Base-by-base conservation (phyloP, 345 rosid species). In the Zanthoxylum bungeanum region DNA sequence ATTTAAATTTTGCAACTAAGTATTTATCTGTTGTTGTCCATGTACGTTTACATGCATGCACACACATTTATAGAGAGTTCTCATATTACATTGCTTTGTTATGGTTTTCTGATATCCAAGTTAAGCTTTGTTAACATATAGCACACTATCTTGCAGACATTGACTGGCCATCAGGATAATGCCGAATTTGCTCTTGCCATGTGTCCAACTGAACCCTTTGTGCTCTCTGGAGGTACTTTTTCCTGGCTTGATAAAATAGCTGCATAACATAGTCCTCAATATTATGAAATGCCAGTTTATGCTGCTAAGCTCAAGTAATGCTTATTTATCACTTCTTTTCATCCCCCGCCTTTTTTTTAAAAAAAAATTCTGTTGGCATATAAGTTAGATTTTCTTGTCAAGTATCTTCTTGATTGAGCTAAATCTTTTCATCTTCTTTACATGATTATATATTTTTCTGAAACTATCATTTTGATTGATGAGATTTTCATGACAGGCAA, bases 161-260 rank as follows among this genome's bases (percentile, higher is more conserved):
- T 88, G 76, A 86, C 87, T 31, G 90, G 92, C 68, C 92, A 88
- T 73, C 71, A 79, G 69, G 88, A 84, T 57, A 40, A 79, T 76
- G 92, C 88, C 30, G 89, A 88, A 75, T 88, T 78, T 78, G 89
- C 92, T 79, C 88, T 88, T 68, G 88, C 89, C 34, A 85, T 85
- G 92, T 78, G 82, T 74, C 89, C 82, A 63, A 80, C 81, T 24
- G 88, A 85, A 44, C 86, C 90, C 34, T 84, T 77, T 70, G 88
- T 86, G 57, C 90, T 86, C 58, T 88, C 92, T 74, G 90, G 92
- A 81, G 92, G 89, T 88, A 44, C 16, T n/a, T n/a, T 36, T 31
- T 17, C n/a, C n/a, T 16, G 36, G 27, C 33, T 16, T 52, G 47
- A 37, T n/a, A n/a, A 24, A 22, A 51, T 52, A 14, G 16, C 14